Conservation (phyloP, 371 early-diverging fungal genomes). For the Syncephalastrum monosporum region DNA sequence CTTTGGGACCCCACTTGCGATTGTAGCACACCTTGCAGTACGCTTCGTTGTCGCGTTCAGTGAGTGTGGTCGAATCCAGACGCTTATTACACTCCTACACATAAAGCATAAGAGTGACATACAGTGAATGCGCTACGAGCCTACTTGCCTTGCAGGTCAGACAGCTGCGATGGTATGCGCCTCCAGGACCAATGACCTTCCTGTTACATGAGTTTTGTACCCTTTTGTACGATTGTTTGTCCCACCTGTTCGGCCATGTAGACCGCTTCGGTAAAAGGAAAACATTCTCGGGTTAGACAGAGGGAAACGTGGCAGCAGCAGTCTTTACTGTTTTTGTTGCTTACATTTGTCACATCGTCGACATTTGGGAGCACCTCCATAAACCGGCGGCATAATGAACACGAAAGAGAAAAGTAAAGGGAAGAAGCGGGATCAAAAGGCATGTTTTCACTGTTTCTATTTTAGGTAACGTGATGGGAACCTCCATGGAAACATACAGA, state of each 20-base stretch:
- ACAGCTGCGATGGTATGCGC: constrained; percentile 41
- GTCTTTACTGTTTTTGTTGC: neutral
- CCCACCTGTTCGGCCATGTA: constrained; percentile 52
- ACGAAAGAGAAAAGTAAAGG: neutral
- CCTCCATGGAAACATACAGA: too few relatives aligned
- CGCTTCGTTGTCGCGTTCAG: constrained; percentile 44
- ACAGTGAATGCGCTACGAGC: neutral
- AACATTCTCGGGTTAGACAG: neutral
- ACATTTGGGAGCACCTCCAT: constrained; percentile 48
- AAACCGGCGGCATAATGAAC: constrained; percentile 31
- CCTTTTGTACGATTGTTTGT: neutral
- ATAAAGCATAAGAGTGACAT: neutral
- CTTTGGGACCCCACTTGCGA: constrained; percentile 54
- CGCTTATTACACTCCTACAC: constrained; percentile 48
- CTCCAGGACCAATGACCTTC: constrained; percentile 46
- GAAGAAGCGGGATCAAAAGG: neutral
- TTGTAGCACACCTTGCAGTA: constrained; percentile 49
- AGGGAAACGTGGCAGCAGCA: neutral
- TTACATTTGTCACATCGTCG: constrained; percentile 47
- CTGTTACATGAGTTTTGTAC: neutral
- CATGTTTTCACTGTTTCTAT: neutral
- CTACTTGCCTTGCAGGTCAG: constrained; percentile 42
- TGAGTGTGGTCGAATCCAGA: constrained; percentile 44
- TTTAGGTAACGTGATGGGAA: too few relatives aligned
- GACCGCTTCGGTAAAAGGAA: constrained; percentile 27